Evolutionary conservation across 768 basidiomycete species (phyloP).

Genomic region (Macrolepiota dolichaula): DNA sequence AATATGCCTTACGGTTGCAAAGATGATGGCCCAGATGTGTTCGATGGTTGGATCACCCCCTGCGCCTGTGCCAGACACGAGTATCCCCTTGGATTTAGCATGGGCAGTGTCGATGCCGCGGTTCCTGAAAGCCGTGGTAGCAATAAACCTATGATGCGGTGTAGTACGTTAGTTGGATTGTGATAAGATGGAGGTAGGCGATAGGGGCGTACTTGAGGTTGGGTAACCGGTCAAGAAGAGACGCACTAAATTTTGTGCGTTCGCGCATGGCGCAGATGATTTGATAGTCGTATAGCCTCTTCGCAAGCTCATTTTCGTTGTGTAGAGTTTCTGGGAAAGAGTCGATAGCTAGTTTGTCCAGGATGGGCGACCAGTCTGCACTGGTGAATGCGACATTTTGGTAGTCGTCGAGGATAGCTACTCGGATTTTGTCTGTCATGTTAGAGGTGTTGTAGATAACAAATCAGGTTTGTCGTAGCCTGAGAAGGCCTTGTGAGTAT

Average conservation of each 20-base stretch:
- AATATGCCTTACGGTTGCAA: constrained; percentile 51
- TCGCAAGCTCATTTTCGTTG: constrained; percentile 47
- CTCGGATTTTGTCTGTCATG: constrained; percentile 21
- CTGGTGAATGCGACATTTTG: constrained; percentile 45
- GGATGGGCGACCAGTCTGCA: constrained; percentile 52
- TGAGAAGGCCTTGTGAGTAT: neutral
- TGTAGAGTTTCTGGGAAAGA: constrained; percentile 49
- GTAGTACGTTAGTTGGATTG: constrained; percentile 13
- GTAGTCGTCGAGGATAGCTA: constrained; percentile 64
- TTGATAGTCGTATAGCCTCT: constrained; percentile 46
- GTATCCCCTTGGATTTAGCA: constrained; percentile 44
- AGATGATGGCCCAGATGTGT: constrained; percentile 60
- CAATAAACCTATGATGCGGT: constrained; percentile 33
- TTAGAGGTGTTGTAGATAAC: neutral
- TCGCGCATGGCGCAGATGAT: constrained; percentile 69
- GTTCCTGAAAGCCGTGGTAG: constrained; percentile 54
- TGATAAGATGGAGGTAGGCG: neutral
- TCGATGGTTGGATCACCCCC: constrained; percentile 51
- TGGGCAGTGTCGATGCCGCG: constrained; percentile 45
- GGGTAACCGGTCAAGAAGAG: constrained; percentile 51
- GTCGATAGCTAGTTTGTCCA: constrained; percentile 34
- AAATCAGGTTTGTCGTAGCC: neutral
- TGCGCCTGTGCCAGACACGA: constrained; percentile 46
- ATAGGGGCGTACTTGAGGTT: constrained; percentile 39
- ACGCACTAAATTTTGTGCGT: constrained; percentile 51